Base-by-base conservation (phyloP, 2,329 filamentous ascomycete genomes). In the Chaetomiaceae sp. region DNA sequence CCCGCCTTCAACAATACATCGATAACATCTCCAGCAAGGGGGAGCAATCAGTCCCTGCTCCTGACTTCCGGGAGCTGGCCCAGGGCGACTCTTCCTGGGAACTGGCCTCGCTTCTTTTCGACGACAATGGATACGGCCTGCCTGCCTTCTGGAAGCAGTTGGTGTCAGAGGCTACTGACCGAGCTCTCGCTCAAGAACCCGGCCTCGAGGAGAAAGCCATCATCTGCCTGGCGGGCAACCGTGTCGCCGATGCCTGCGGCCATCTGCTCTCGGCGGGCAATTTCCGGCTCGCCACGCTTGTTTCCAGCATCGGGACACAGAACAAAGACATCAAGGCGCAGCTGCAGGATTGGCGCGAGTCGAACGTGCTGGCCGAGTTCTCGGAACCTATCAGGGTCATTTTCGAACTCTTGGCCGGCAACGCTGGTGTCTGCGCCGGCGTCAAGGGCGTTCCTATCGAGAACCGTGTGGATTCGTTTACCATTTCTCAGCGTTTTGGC, bases 321-420 rank as follows among this genome's bases (percentile, higher is more conserved):
- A 87, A 84, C 63, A 81, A 81, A 54, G 85, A 92, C 55, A 88
- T 97, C 71, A 76, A 76, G 20, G 77, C 83, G 50, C 93, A 99
- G 66, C 77, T 99, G 46, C 81, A 84, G 53, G 83, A 86, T 44
- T 99, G 93, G 93, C 82, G 85, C 31, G 80, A 87, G 23, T 82
- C 88, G 31, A 89, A 90, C 63, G 82, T 92, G 41, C 79, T 95
- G 16, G 88, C 89, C 1, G 95, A 99, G 66, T 90, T 99, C 68
- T 83, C 81, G 14, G 85, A 93, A 58, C 77, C 89, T 1, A 81
- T 96, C 39, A 85, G 93, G 48, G 86, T 91, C 8, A 75, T 99
- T 30, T 99, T 96, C 65, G 89, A 95, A 66, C 77, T 99, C 23
- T 74, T 96, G 10, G 82, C 89, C 25, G 93, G 95, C 33, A 93